A percentile compares a stretch with the other conserved stretches of the same genome.
Evolutionary conservation across 1,139 yeast species (phyloP).

Genomic region (Lodderomyces margitis): DNA sequence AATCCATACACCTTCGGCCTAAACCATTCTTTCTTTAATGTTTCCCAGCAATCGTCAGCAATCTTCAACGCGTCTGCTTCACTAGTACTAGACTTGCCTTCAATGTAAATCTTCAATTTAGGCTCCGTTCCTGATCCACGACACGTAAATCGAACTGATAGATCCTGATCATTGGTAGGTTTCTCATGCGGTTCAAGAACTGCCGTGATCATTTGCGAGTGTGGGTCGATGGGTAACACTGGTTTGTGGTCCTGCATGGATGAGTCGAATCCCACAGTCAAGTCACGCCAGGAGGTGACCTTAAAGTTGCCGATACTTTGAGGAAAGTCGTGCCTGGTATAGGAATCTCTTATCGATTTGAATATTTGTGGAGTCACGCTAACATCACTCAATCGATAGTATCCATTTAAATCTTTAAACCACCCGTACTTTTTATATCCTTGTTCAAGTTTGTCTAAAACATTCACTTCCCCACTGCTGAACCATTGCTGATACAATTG

Average conservation of each 20-base stretch:
- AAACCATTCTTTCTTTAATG: constrained; percentile 58
- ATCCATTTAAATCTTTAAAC: constrained; percentile 83
- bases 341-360: constrained; percentile 45
- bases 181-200: constrained; percentile 25
- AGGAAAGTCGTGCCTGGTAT: constrained; percentile 34
- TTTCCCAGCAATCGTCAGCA: constrained; percentile 70
- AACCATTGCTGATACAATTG: constrained; percentile 63
- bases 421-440: constrained; percentile 72
- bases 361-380: constrained; percentile 54
- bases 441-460: constrained; percentile 49
- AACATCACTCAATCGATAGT: constrained; percentile 65
- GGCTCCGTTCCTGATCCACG: constrained; percentile 98
- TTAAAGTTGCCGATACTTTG: constrained; percentile 48
- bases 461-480: constrained; percentile 28
- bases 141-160: constrained; percentile 70
- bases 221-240: constrained; percentile 62
- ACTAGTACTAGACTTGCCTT: constrained; percentile 52
- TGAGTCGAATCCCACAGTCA: constrained; percentile 81
- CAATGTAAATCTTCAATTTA: constrained; percentile 86
- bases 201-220: constrained; percentile 86
- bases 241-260: constrained; percentile 59
- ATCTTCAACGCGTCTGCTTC: constrained; percentile 47
- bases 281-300: constrained; percentile 73
- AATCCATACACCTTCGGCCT: constrained; percentile 45
- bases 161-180: constrained; percentile 15